Evolutionary conservation across 805 yeast species (phyloP), one percentile per base, ranked within the genome.

Genomic region (Saturnispora kantuleensis): DNA sequence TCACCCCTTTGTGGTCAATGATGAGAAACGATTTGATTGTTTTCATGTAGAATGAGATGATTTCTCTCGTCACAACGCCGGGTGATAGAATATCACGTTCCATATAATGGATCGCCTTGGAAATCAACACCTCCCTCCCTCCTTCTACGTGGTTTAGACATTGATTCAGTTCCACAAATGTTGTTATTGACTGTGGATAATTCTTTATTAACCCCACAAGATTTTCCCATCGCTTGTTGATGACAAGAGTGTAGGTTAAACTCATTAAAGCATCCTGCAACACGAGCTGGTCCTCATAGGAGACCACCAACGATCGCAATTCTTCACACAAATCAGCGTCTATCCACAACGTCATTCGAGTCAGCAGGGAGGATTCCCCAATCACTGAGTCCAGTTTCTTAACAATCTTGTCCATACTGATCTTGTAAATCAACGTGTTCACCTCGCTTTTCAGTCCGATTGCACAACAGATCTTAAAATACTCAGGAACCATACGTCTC

Each of bases 1-100:
- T 64, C 1, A 86, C 90, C 0, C 96, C 96, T 33, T 84, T 70
- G 6, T 95, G 94, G 54, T 90, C 97, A n/a, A 93, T 67, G 0
- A 80, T 63, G 26, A 81, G 58, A 47, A 90, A 86, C 0, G 88
- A 71, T 50, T 77, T 71, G 38, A 89, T 81, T 1, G 89, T 77
- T 12, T 78, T 74, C 4, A 84, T 77, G 56, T 85, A 90, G 43
- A 73, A 76, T 2, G 75, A 63, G 21, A 90, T 73, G 7, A 87
- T 78, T 41, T 80, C 85, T 4, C 72, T 70, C 0, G 97, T 90
- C 52, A 83, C 78, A 1, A 83, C 74, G 16, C 96, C 95, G 3
- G 95, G 82, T 54, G 86, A 93, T 16, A 89, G 65, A 10, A 88
- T 57, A 31, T 71, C 58, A 31, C 52, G 56, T 17, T 66, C 57